Base-by-base conservation (phyloP, 805 yeast species). In the Cephaloascus albidus region DNA sequence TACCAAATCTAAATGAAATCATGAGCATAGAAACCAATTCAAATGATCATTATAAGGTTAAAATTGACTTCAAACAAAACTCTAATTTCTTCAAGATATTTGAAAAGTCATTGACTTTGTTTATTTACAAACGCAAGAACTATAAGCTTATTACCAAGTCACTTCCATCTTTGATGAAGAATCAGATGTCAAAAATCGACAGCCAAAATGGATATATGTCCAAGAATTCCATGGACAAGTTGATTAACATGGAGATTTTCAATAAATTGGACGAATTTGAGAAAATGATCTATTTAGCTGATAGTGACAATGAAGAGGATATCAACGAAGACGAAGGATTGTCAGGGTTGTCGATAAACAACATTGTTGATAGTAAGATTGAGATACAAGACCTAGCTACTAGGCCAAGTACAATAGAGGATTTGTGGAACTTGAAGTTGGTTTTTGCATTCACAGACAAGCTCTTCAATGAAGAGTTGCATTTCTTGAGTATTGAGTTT, bases 371-470 rank as follows among this genome's bases (percentile, higher is more conserved):
- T 51, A 64, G 69, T 45, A 75, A 78, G 49, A 51, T 76, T 18
- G 81, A 80, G 45, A 54, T 81, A 20, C 56, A 56, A 20, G 51
- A 52, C 2, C 55, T 72, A 48, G 75, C 76, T 1, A 41, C 42
- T 3, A 45, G 48, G 1, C 81, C 82, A 0, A 38, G 43, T 10
- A 51, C 56, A 1, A 45, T 65, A 3, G 81, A 79, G 36, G 85
- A 81, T 40, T 55, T 82, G 39, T 76, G 85, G 80, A 80, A 78
- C 47, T 55, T 82, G 42, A 72, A 72, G 43, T 53, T 83, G 37
- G 55, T 83, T 6, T 78, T 83, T 58, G 72, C 78, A 14, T 83
- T 66, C 57, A 68, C 74, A 33, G 85, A 81, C 40, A 56, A 60
- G 37, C 45, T 59, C 18, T 42, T 64, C 31, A 48, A 48, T 12